Evolutionary conservation across 2,329 filamentous ascomycete genomes (phyloP).

Genomic region (Aureobasidium leucospermi): DNA sequence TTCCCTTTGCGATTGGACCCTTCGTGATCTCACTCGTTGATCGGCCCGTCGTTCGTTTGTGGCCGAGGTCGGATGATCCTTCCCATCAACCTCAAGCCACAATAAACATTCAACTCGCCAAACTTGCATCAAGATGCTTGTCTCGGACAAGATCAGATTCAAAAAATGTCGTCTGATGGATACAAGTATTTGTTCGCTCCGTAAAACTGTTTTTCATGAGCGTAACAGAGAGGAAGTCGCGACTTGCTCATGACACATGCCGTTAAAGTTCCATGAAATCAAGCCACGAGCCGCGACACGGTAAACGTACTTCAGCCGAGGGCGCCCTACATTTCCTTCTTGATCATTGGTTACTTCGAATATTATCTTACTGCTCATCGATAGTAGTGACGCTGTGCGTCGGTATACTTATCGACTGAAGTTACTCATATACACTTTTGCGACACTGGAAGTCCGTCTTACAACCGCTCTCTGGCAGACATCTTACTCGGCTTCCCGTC

Average conservation of each 20-base stretch:
- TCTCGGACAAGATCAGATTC: neutral
- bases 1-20: neutral
- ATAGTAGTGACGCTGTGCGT: too few species aligned
- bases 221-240: neutral
- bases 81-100: constrained; percentile 5
- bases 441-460: too few species aligned
- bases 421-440: too few species aligned
- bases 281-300: neutral
- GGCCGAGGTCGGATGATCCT: constrained; percentile 8
- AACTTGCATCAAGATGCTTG: neutral
- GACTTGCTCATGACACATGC: neutral
- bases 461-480: too few species aligned
- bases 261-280: neutral
- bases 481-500: too few species aligned
- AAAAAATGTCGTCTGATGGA: too few species aligned
- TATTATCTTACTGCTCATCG: too few species aligned
- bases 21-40: constrained; percentile 4
- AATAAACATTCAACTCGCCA: neutral
- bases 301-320: neutral
- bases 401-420: neutral
- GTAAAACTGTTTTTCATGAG: neutral
- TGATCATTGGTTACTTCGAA: neutral
- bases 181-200: too few species aligned
- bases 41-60: neutral
- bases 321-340: neutral